These are phyloP conservation scores for Chenopodium formosanum DNA, from an alignment of 148 eudicot genomes.

Conservation along the genomic window DNA sequence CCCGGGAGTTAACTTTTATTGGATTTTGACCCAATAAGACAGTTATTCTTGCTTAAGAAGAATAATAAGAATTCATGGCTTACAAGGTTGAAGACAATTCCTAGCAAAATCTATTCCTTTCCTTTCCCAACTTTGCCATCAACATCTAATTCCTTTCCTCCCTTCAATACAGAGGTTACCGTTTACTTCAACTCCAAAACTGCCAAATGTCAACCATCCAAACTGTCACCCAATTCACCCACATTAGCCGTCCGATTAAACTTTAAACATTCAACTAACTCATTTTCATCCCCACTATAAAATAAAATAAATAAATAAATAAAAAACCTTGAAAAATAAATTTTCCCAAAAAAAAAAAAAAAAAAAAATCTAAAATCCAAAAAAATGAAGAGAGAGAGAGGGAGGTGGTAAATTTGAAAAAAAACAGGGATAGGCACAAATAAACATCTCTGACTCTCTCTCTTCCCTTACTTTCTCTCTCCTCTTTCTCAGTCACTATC, in stretches of 20 bases:
- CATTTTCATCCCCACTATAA: slow-evolving; percentile 1
- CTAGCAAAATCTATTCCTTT: too few relatives aligned
- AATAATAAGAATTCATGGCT: too few relatives aligned
- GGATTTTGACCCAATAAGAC: too few relatives aligned
- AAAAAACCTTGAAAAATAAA: background rate
- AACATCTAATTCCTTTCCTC: slow-evolving; percentile 3
- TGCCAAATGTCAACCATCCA: background rate
- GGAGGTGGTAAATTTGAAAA: background rate
- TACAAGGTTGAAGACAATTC: too few relatives aligned
- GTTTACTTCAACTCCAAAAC: background rate
- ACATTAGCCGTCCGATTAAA: slow-evolving; percentile 2
- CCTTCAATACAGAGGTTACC: background rate
- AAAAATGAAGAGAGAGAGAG: background rate
- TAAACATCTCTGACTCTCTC: slow-evolving; percentile 6
- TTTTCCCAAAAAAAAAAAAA: background rate
- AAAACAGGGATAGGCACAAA: background rate
- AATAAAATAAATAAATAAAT: background rate
- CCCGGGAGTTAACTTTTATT: too few relatives aligned
- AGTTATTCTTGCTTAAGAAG: too few relatives aligned
- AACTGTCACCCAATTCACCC: background rate
- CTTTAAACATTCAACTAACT: slow-evolving; percentile 4
- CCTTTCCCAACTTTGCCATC: background rate
- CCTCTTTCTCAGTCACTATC: slow-evolving; percentile 22
- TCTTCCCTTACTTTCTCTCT: slow-evolving; percentile 18
- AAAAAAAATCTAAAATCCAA: background rate